Evolutionary conservation across 495 filamentous ascomycete genomes (phyloP), one percentile per base, ranked within the genome.

Genomic region (Oleoguttula mirabilis): DNA sequence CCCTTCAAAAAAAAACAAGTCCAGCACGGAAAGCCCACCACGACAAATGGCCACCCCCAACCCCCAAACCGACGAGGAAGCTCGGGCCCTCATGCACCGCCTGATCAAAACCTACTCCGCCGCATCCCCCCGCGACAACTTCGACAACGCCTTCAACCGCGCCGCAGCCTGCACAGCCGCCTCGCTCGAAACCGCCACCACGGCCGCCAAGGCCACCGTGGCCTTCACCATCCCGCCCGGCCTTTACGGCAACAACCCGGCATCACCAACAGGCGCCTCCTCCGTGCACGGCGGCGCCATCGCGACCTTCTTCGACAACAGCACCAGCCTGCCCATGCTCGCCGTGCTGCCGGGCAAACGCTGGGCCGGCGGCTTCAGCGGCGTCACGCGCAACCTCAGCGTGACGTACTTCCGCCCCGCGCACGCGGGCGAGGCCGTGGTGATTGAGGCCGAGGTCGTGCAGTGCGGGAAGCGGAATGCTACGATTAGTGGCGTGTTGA

Each of bases 201-300:
- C 4, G 19, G n/a, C 21, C 19, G 36, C 36, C 15, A 39, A 23
- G 21, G 36, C 36, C 3, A 27, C 22, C 22, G 24, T 24, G 21
- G 7, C 15, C 10, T 15, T 39, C 11, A 14, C 16, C 22, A 25
- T 27, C 11, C 36, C 36, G 10, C 20, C 21, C 3, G 16, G 11
- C 11, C n/a, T n/a, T n/a, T 39, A 25, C 14, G 36, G 24, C 3
- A 39, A 39, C 21, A 25, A 24, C 14, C 36, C 36, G 3, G 21
- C 36, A 10, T n/a, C 28, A 10, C 38, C 14, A 17, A 40, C 24
- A 16, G n/a, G n/a, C n/a, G n/a, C n/a, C n/a, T n/a, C n/a, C n/a
- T n/a, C n/a, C n/a, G 31, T 57, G n/a, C 58, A 59, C 47, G 55
- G 58, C 20, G 58, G 58, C 14, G 54, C 54, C 33, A 55, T 57